Evolutionary conservation across 768 basidiomycete genomes (phyloP), one percentile per base, ranked within the genome.

Genomic region (Tylopilus rubrobrunneus): DNA sequence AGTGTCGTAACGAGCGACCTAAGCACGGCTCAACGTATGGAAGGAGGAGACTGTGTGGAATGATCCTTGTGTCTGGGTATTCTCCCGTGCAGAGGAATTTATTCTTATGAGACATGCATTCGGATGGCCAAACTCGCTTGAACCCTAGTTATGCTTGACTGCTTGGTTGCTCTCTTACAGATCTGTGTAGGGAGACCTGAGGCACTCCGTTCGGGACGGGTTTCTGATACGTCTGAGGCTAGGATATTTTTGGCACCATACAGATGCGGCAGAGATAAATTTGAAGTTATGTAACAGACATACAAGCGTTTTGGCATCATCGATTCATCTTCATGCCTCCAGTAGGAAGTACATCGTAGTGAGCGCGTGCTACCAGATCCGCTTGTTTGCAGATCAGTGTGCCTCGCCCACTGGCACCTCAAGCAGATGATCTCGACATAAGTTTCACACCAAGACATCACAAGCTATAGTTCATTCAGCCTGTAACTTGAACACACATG

Each of bases 1-100:
- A 82, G 78, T 82, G 80, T 81, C 76, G 83, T 81, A 83, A 79
- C 83, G 82, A 81, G 78, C 78, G 78, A 73, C 77, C 83, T 78
- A 84, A 84, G 85, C 73, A 80, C 77, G 83, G 83, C 77, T 83
- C 70, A 71, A 76, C 73, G 81, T 76, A 75, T 83, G 78, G 76
- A 71, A 86, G 83, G 82, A 69, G 72, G 72, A 64, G 56, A 45
- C 47, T 56, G 56, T 44, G 58, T 44, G 58, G 52, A 44, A 56
- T 51, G 60, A 56, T 58, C 60, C 52, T 52, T 49, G 62, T 56
- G 52, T 47, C 51, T 53, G 53, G 33, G 55, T 56, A 43, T 48
- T 45, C 34, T 31, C 46, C 29, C 40, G 23, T 59, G 55, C 46
- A 45, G 45, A 49, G 48, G 4, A 25, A 25, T 25, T 3, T 5